Conservation (phyloP, 805 yeast species). For the Dipodascopsis uninucleata region DNA sequence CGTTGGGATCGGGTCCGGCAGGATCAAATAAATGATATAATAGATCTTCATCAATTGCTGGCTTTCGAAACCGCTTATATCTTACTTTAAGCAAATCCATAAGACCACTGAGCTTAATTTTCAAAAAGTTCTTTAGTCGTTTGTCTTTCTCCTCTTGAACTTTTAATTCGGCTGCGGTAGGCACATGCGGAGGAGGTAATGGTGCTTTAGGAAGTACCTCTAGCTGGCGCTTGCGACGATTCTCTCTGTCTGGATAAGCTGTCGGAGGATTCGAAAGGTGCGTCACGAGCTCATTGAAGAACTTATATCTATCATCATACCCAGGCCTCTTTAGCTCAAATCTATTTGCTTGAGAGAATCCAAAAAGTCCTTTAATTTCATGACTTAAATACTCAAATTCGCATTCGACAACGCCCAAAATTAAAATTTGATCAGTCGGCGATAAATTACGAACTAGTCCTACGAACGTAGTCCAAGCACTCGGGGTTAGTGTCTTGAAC, state of each 20-base stretch:
- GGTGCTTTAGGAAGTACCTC: slow-evolving; percentile 42
- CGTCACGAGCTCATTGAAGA: slow-evolving; percentile 51
- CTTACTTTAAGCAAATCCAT: slow-evolving; percentile 87
- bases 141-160: slow-evolving; percentile 61
- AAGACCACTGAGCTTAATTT: slow-evolving; percentile 77
- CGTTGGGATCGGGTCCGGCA: slow-evolving; percentile 31
- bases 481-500: slow-evolving; percentile 60
- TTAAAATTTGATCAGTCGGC: slow-evolving; percentile 67
- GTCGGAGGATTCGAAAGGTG: slow-evolving; percentile 65
- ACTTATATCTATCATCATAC: slow-evolving; percentile 48
- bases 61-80: slow-evolving; percentile 86
- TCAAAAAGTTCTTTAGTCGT: slow-evolving; percentile 76
- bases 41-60: slow-evolving; percentile 67
- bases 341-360: slow-evolving; percentile 48
- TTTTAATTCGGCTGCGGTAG: slow-evolving; percentile 46
- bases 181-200: slow-evolving; percentile 36
- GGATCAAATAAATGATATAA: slow-evolving; percentile 78
- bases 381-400: slow-evolving; percentile 41
- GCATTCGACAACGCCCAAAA: slow-evolving; percentile 66
- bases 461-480: slow-evolving; percentile 68
- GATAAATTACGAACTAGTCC: slow-evolving; percentile 65
- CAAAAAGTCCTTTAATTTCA: slow-evolving; percentile 56
- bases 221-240: slow-evolving; percentile 41
- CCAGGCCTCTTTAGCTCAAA: slow-evolving; percentile 47
- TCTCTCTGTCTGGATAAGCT: slow-evolving; percentile 62